Evolutionary conservation across 345 rosid species (phyloP).

Genomic region (Pistacia atlantica): DNA sequence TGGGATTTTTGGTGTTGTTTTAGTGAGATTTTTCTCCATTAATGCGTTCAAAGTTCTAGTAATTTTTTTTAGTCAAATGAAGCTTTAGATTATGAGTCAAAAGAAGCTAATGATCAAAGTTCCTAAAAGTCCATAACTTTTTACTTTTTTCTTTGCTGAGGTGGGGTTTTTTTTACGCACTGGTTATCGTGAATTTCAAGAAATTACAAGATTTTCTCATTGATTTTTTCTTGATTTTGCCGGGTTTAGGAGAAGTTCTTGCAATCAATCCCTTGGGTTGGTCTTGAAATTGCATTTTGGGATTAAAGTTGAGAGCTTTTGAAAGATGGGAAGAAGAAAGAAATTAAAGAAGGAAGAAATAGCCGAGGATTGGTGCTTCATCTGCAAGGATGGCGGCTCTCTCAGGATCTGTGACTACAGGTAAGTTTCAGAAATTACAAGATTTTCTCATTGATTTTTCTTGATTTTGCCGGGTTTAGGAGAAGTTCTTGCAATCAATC

Average conservation of each 20-base stretch:
- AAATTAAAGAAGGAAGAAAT: constrained; percentile 30
- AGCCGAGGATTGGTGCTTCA: constrained; percentile 50
- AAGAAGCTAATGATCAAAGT: too few species aligned
- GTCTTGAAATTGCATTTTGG: not conserved
- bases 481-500: not conserved
- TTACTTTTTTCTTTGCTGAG: too few species aligned
- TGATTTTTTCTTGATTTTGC: not conserved
- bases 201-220: not conserved
- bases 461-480: not conserved
- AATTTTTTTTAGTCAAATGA: too few species aligned
- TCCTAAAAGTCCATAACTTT: too few species aligned
- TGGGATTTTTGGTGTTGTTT: too few species aligned
- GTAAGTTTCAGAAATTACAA: constrained; percentile 29
- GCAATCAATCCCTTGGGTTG: not conserved
- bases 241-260: not conserved
- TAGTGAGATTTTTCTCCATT: too few species aligned
- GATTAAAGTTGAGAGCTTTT: constrained; percentile 8
- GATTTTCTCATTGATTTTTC: not conserved
- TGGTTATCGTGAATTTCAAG: not conserved
- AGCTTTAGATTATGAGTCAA: not conserved
- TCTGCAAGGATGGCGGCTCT: constrained; percentile 60
- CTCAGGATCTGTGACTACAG: constrained; percentile 50
- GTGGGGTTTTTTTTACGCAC: too few species aligned
- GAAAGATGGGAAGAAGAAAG: constrained; percentile 25
- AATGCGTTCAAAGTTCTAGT: too few species aligned